These are phyloP conservation scores for Phaffia tasmanica DNA, from an alignment of 768 basidiomycete genomes.

Conservation along the genomic window DNA sequence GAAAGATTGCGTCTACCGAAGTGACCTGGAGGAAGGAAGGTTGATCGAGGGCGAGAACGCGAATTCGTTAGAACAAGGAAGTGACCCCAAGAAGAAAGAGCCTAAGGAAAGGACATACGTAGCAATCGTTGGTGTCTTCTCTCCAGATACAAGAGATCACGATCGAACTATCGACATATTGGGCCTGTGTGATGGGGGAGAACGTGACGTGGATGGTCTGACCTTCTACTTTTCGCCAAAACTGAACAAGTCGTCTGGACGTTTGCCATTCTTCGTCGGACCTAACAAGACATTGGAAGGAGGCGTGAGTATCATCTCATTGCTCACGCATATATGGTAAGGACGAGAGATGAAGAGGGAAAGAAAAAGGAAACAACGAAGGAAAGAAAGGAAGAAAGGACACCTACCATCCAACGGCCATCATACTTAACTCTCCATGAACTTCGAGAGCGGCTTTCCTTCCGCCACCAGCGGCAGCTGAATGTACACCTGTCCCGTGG, in stretches of 20 bases:
- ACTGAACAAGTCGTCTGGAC: conserved; percentile 76
- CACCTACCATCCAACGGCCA: conserved; percentile 19
- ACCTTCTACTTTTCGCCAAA: conserved; percentile 66
- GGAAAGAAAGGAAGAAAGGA: neutral
- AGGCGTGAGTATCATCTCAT: no score
- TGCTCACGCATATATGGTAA: neutral
- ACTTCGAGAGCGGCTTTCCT: conserved; percentile 16
- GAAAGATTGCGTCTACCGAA: conserved; percentile 87
- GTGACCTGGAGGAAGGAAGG: conserved; percentile 45
- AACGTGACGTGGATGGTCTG: conserved; percentile 66
- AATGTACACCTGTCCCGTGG: neutral
- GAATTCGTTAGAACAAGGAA: neutral
- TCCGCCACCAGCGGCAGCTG: neutral
- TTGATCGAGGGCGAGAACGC: neutral
- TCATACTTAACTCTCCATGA: conserved; percentile 9
- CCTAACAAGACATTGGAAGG: conserved; percentile 28
- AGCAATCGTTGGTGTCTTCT: conserved; percentile 60
- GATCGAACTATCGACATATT: conserved; percentile 60
- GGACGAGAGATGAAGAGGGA: neutral
- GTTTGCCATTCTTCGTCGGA: conserved; percentile 52
- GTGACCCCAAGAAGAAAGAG: neutral
- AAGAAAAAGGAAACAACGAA: no score
- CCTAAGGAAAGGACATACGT: conserved; percentile 30
- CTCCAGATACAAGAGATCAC: conserved; percentile 94
- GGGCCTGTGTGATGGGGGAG: conserved; percentile 58